Evolutionary conservation across 2,329 filamentous ascomycete genomes (phyloP).

Genomic region (Thermoascus crustaceus): DNA sequence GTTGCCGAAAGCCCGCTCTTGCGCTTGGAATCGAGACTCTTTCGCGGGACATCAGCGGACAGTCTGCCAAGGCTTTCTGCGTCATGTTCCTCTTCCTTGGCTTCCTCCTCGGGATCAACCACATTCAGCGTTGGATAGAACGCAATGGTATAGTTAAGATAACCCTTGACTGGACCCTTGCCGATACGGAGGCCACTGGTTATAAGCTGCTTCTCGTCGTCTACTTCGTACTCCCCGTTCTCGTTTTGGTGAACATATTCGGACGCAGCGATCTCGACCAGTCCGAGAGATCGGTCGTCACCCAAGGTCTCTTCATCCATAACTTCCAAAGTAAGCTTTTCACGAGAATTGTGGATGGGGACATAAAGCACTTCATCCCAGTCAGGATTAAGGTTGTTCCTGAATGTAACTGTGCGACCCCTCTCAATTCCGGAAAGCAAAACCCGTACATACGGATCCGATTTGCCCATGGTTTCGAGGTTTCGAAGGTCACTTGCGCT

Average conservation of each 20-base stretch:
- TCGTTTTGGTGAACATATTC: conserved; percentile 75
- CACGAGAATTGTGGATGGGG: conserved; percentile 74
- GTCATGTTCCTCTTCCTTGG: conserved; percentile 42
- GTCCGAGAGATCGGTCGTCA: conserved; percentile 80
- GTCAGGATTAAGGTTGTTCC: conserved; percentile 89
- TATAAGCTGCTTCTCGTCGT: conserved; percentile 64
- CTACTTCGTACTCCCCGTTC: conserved; percentile 68
- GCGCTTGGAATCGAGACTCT: conserved; percentile 23
- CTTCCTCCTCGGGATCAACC: conserved; percentile 69
- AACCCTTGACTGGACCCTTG: conserved; percentile 68
- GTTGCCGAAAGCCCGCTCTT: conserved; percentile 16
- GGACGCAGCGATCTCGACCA: conserved; percentile 64
- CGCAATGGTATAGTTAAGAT: conserved; percentile 69
- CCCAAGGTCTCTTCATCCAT: conserved; percentile 94
- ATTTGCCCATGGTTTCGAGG: conserved; percentile 91
- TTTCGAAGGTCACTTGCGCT: conserved; percentile 77
- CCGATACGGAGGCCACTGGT: conserved; percentile 64
- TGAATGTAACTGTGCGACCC: conserved; percentile 86
- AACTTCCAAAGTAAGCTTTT: conserved; percentile 81
- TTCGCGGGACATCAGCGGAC: conserved; percentile 12
- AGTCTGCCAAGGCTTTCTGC: conserved; percentile 25
- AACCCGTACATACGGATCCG: conserved; percentile 86
- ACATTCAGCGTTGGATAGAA: conserved; percentile 89
- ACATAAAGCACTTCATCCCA: conserved; percentile 96
- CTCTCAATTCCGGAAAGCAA: conserved; percentile 85